phyloP scores from a whole-genome alignment of 345 rosid species.

The Euphorbia pulcherrima region DNA sequence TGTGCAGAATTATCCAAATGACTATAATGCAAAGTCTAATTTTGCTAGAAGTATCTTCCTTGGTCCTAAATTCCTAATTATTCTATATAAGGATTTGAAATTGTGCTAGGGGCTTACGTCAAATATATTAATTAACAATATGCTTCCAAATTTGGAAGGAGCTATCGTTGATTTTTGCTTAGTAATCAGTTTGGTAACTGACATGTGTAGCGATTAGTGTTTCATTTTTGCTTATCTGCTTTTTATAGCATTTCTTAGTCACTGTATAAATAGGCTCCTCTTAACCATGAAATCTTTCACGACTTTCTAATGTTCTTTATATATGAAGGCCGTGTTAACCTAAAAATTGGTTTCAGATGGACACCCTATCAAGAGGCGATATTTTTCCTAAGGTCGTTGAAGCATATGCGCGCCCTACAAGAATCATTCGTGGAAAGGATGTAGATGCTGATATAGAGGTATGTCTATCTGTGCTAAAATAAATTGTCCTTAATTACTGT shows the following conservation, averaged over 20 bases:
- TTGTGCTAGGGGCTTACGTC: not conserved
- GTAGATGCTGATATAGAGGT: constrained; percentile 60
- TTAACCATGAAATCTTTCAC: no score
- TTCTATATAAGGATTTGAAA: not conserved
- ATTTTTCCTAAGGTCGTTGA: constrained; percentile 73
- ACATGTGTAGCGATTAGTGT: not conserved
- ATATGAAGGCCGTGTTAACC: constrained; percentile 10
- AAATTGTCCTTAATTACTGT: not conserved
- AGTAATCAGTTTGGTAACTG: not conserved
- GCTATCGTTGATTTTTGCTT: not conserved
- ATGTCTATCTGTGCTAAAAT: constrained; percentile 7
- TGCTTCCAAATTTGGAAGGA: not conserved
- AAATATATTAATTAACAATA: not conserved
- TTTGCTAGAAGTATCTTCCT: not conserved
- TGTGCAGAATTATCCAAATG: not conserved
- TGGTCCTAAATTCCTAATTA: not conserved
- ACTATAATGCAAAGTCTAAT: not conserved
- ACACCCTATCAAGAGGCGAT: constrained; percentile 53
- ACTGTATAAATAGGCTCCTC: not conserved
- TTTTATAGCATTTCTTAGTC: not conserved
- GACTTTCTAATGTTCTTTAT: not conserved
- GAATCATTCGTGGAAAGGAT: constrained; percentile 88
- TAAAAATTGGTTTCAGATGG: constrained; percentile 53
- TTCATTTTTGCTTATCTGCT: not conserved
- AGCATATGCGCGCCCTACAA: constrained; percentile 92